A percentile compares a stretch with the other conserved stretches of the same genome.
phyloP scores from a whole-genome alignment of 805 yeast species.

The Kregervanrija pseudodelftensis region DNA sequence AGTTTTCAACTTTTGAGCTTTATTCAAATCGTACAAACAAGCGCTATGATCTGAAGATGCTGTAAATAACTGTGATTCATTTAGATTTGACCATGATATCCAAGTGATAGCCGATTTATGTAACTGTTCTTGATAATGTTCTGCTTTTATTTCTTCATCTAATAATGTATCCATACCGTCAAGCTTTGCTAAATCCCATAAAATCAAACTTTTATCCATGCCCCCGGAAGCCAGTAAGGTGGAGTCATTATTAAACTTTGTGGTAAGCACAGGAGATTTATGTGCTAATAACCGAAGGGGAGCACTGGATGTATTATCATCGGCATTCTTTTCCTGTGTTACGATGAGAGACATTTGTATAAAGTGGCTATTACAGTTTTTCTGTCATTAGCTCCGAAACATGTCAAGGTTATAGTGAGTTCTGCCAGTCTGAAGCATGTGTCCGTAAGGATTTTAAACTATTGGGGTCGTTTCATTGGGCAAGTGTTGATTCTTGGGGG shows the following conservation, averaged over 20 bases:
- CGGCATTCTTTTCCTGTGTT: no score
- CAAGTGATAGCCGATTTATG: constrained; percentile 63
- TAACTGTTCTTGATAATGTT: not conserved
- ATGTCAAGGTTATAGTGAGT: no score
- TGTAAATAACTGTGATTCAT: constrained; percentile 38
- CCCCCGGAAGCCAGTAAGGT: constrained; percentile 55
- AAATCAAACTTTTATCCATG: constrained; percentile 39
- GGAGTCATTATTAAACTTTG: constrained; percentile 47
- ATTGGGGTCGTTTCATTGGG: no score
- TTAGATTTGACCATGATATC: constrained; percentile 42
- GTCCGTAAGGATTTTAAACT: no score
- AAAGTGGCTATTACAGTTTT: no score
- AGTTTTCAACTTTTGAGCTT: constrained; percentile 49
- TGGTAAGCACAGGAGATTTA: constrained; percentile 44
- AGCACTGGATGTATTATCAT: no score
- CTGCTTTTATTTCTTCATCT: not conserved
- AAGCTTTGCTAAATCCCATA: constrained; percentile 19
- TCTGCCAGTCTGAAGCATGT: no score
- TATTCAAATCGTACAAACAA: constrained; percentile 54
- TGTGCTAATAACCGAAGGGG: constrained; percentile 31
- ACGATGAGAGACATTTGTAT: no score
- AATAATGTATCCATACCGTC: not conserved
- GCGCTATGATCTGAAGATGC: constrained; percentile 58
- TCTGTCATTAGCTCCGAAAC: no score
- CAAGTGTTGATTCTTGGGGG: no score